Base-by-base conservation (phyloP, 1,284 basidiomycete genomes). In the Moesziomyces globuligerus region DNA sequence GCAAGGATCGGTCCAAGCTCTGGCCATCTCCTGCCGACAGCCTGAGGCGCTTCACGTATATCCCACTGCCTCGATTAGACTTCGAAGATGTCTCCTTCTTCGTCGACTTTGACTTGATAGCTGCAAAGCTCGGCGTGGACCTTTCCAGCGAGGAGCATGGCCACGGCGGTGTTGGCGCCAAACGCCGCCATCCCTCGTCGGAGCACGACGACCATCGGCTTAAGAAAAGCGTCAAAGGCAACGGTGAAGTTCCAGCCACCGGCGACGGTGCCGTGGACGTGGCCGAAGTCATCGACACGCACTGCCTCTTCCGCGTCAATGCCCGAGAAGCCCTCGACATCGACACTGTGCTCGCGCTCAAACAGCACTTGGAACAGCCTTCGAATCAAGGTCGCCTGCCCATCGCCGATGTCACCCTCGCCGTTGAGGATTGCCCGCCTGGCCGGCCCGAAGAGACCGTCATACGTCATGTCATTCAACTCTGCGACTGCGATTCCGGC, bases 71-170 rank as follows among this genome's bases (percentile, higher is more conserved):
- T 1, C 47, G 48, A 3, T 42, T 72, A 36, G 64, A 72, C 21
- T 72, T 72, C 25, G 69, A 72, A 29, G 64, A 72, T 23, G 62
- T 67, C 10, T 67, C 69, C 6, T 59, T 39, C 50, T 67, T 36
- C 21, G 38, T 62, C 51, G 28, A 72, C 42, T 64, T 71, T 23
- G 46, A 37, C 21, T 37, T 26, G 25, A 39, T 69, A 8, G 36
- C 46, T 2, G 21, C 41, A 9, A 32, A 49, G n/a, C 42, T 37
- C 7, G 36, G 17, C 13, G n/a, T 17, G 15, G 17, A 13, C 10
- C 36, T 8, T 11, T 23, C 36, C 7, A 34, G 13, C 18, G 24
- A 28, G 13, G 42, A 51, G 9, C 8, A 25, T n/a, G 20, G 42
- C 7, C 13, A 36, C 9, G 7, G 25, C 21, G 34, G 1, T 13